Base-by-base conservation (phyloP, 306 rosid genomes). In the Rosa multiflora region DNA sequence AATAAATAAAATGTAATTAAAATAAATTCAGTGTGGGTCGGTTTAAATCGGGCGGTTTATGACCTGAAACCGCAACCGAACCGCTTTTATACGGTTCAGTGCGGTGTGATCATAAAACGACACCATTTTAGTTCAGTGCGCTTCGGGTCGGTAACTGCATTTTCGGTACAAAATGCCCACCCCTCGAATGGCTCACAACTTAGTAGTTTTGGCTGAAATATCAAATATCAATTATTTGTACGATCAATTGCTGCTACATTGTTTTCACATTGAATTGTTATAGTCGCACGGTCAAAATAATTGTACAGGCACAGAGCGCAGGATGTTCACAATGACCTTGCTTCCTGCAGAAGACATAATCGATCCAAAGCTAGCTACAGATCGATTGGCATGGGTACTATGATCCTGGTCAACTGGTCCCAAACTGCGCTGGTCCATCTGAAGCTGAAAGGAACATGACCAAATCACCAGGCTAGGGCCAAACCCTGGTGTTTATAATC, bases 391-490 rank as follows among this genome's bases (percentile, higher is more conserved):
- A 42, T 42, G 52, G 51, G 35, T 68, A 42, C 73, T 18, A 20
- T 20, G 3, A 68, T 48, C 26, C 61, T 9, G 76, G 62, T 51
- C 63, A 29, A 72, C 32, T 72, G 76, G 76, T 51, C 76, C 76
- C 76, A n/a, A 32, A 37, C 74, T 70, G 56, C 26, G 23, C 56
- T 44, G 74, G 0, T 3, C 1, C 59, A 15, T 70, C 62, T 32
- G 76, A 72, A 49, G 37, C 76, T 18, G 76, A 72, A 49, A 72
- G 63, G 29, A 72, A 51, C 17, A 32, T 15, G 59, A 48, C 75
- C 26, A 29, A 26, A 71, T 53, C 29, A 29, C 62, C 63, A 32
- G 14, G 18, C 17, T 21, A 26, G n/a, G 48, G 71, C 71, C 71
- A 67, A 37, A 37, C 2, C 5, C 71, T 39, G 47, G 47, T 67